phyloP scores from a whole-genome alignment of 352 stramenopile species.

The Halophytophthora polymorphica region DNA sequence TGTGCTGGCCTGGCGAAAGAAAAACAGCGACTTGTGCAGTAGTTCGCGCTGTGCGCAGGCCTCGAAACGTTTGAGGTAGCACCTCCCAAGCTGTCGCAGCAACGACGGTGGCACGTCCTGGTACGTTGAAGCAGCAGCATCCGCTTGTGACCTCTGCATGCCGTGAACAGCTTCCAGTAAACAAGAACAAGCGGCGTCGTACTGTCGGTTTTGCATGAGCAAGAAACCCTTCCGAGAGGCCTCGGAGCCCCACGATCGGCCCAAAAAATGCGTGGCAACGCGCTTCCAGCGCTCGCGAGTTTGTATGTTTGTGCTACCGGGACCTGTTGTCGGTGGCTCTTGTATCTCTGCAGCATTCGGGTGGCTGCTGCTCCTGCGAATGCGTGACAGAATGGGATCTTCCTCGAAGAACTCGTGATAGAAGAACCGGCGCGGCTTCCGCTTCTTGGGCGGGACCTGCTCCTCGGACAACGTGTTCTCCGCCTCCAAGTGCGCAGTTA shows the following conservation, averaged over 20 bases:
- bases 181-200: conserved; percentile 24
- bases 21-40: conserved; percentile 44
- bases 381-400: conserved; percentile 37
- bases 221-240: conserved; percentile 35
- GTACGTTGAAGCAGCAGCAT: conserved; percentile 4
- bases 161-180: conserved; percentile 29
- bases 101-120: conserved; percentile 23
- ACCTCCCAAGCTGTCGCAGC: conserved; percentile 42
- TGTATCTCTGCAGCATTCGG: conserved; percentile 1
- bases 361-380: conserved; percentile 12
- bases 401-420: conserved; percentile 76
- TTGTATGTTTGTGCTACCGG: conserved; percentile 19
- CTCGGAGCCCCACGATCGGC: conserved; percentile 27
- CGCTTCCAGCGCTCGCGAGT: conserved; percentile 45
- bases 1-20: conserved; percentile 40
- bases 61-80: conserved; percentile 40
- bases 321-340: conserved; percentile 10
- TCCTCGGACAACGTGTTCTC: conserved; percentile 35
- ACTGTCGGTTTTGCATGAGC: conserved; percentile 45
- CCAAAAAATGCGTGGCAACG: conserved; percentile 43
- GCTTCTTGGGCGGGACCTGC: conserved; percentile 36
- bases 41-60: conserved; percentile 21
- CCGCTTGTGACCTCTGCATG: conserved; percentile 12
- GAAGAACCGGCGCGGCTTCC: conserved; percentile 53
- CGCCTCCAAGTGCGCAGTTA: conserved; percentile 20